Percentiles rank a stretch among this genome's conserved stretches.
Conservation (phyloP, 1,284 basidiomycete genomes). For the Trichosporon sp. region DNA sequence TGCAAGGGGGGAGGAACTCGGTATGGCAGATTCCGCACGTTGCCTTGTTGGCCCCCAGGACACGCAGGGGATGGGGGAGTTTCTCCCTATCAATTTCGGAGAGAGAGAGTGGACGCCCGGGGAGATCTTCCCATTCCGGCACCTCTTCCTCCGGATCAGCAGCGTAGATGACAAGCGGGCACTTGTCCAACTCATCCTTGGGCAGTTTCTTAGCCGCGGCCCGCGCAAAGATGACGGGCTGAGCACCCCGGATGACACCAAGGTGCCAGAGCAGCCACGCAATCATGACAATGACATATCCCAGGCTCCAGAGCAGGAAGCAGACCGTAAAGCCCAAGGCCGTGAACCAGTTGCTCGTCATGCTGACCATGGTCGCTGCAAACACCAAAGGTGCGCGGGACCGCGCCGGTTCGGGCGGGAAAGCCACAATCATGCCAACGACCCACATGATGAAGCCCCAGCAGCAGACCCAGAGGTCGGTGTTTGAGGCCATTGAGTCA, state of each 20-base stretch:
- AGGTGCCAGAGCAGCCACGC: neutral
- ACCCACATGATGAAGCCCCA: constrained; percentile 1
- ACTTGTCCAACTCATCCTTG: constrained; percentile 28
- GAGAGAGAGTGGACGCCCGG: too few relatives aligned
- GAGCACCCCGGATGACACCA: neutral
- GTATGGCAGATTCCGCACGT: constrained; percentile 50
- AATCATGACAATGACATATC: neutral
- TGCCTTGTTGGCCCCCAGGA: constrained; percentile 34
- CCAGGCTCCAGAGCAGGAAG: neutral
- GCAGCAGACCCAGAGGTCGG: neutral
- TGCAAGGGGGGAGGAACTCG: constrained; percentile 36
- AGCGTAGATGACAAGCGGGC: constrained; percentile 40
- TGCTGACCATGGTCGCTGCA: neutral
- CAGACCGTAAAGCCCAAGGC: neutral
- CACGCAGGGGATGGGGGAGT: constrained; percentile 27
- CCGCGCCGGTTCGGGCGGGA: neutral
- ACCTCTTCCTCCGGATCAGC: constrained; percentile 31
- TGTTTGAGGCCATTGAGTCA: neutral
- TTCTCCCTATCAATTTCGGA: constrained; percentile 23
- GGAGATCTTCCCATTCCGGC: too few relatives aligned
- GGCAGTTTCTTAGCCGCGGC: neutral
- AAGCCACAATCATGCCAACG: neutral
- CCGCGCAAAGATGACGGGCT: neutral
- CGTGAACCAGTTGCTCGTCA: neutral
- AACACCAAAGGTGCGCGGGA: neutral